A percentile compares a stretch with the other conserved stretches of the same genome.
These are phyloP conservation scores for Colletotrichum karsti DNA, from an alignment of 2,329 filamentous ascomycete genomes.

Conservation along the genomic window DNA sequence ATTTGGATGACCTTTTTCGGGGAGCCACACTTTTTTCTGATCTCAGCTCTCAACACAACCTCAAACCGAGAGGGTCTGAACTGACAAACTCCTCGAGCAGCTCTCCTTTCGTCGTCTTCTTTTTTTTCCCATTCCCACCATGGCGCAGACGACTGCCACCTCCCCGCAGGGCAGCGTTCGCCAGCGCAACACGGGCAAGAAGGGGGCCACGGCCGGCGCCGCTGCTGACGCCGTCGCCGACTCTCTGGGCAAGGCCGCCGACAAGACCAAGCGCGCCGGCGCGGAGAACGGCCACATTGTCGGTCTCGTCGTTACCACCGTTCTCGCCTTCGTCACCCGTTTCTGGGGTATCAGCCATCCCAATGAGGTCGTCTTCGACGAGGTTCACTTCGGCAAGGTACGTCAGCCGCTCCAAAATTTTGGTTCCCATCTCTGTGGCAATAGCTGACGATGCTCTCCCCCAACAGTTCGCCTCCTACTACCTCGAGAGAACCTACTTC, in stretches of 20 bases:
- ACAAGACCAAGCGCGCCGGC: conserved; percentile 47
- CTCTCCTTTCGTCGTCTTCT: conserved; percentile 20
- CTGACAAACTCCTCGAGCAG: conserved; percentile 23
- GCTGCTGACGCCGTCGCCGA: conserved; percentile 59
- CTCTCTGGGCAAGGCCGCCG: conserved; percentile 52
- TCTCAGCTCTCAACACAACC: conserved; percentile 3
- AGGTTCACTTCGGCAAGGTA: conserved; percentile 99
- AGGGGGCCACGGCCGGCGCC: conserved; percentile 49
- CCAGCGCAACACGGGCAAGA: conserved; percentile 65
- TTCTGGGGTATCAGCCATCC: conserved; percentile 98
- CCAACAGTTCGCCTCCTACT: conserved; percentile 76
- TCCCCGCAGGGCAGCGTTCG: conserved; percentile 67
- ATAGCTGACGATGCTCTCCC: conserved; percentile 28
- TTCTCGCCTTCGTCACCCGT: conserved; percentile 86
- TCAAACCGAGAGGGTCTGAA: background rate
- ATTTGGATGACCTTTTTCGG: background rate
- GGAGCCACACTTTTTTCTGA: background rate
- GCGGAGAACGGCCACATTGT: conserved; percentile 88
- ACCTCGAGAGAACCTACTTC: conserved; percentile 97
- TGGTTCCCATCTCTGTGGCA: background rate
- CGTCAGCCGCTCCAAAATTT: conserved; percentile 33
- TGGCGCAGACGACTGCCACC: conserved; percentile 49
- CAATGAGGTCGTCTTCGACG: conserved; percentile 97
- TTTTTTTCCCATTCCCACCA: conserved; percentile 38
- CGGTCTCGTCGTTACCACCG: conserved; percentile 78